Base-by-base conservation (phyloP, 2,329 filamentous ascomycete genomes). In the Curvularia spicifera region DNA sequence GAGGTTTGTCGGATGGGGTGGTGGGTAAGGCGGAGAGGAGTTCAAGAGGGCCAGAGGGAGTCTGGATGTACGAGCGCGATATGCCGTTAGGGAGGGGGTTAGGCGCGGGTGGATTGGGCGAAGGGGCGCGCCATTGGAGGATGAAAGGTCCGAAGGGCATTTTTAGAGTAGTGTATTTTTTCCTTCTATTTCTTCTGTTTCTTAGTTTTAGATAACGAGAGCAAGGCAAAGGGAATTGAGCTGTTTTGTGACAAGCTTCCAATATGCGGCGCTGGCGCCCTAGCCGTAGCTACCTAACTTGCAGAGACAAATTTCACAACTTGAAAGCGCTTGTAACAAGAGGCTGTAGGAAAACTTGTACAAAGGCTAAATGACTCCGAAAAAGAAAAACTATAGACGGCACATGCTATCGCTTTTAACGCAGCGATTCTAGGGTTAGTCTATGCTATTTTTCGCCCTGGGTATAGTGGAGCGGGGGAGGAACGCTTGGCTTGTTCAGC, bases 31-130 rank as follows among this genome's bases (percentile, higher is more conserved):
- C 79, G 56, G 75, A 77, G 28, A 86, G 78, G 3, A 85, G 66
- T 65, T 85, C 83, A n/a, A 85, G 72, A 2, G 75, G 71, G 1
- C 83, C 83, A 2, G 71, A 72, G 13, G 46, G 9, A 2, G 46
- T 3, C 78, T 68, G 0, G 82, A 84, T 71, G 68, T 78, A 83
- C 44, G 72, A 73, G 9, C 82, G 78, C 53, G 77, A 74, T 46
- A 85, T 76, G 5, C 77, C 77, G 0, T 69, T 20, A 0, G 82
- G 82, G 1, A 81, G 75, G 64, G 48, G 78, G 2, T 66, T 49
- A 5, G 63, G 59, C 0, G 18, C 10, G 37, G 66, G 71, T 20
- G 69, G 70, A 42, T 71, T 71, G 40, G 69, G 66, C 0, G 59
- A 62, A 2, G 71, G 68, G 3, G 63, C 33, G 22, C 59, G 65